Conservation (phyloP, 306 rosid species). For the Neltuma alba region DNA sequence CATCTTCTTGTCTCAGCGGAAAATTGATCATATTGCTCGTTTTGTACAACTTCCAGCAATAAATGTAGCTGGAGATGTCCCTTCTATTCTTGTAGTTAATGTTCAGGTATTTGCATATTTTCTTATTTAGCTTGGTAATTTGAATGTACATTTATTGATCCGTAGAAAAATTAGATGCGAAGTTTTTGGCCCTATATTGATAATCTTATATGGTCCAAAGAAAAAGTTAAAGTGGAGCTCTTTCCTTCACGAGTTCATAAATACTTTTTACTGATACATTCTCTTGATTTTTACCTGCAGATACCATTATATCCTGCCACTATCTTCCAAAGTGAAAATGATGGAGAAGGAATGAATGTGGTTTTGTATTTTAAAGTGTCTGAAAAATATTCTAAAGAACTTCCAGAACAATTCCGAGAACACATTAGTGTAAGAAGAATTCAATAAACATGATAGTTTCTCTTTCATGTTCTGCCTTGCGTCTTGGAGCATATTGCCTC, state of each 20-base stretch:
- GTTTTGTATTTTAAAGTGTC: constrained; percentile 89
- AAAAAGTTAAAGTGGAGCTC: constrained; percentile 4
- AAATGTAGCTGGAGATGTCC: constrained; percentile 65
- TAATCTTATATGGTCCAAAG: background rate
- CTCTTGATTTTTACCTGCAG: constrained; percentile 55
- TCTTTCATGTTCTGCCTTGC: constrained; percentile 4
- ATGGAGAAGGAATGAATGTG: constrained; percentile 94
- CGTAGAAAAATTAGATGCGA: constrained; percentile 4
- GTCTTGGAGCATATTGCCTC: constrained; percentile 19
- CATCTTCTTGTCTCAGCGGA: constrained; percentile 71
- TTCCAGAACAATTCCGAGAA: constrained; percentile 60
- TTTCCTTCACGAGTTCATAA: background rate
- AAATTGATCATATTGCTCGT: constrained; percentile 94
- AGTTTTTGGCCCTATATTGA: background rate
- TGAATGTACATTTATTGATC: constrained; percentile 14
- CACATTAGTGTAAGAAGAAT: constrained; percentile 70
- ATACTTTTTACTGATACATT: constrained; percentile 13
- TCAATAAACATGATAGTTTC: background rate
- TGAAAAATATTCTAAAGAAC: constrained; percentile 74
- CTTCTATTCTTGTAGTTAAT: constrained; percentile 84
- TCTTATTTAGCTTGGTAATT: constrained; percentile 10
- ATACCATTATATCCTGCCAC: constrained; percentile 84
- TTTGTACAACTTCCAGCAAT: constrained; percentile 83
- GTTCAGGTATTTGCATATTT: constrained; percentile 64
- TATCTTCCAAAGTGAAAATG: constrained; percentile 86